Evolutionary conservation across 2,329 filamentous ascomycete species (phyloP), one percentile per base, ranked within the genome.

Genomic region (Diaporthe humulicola): DNA sequence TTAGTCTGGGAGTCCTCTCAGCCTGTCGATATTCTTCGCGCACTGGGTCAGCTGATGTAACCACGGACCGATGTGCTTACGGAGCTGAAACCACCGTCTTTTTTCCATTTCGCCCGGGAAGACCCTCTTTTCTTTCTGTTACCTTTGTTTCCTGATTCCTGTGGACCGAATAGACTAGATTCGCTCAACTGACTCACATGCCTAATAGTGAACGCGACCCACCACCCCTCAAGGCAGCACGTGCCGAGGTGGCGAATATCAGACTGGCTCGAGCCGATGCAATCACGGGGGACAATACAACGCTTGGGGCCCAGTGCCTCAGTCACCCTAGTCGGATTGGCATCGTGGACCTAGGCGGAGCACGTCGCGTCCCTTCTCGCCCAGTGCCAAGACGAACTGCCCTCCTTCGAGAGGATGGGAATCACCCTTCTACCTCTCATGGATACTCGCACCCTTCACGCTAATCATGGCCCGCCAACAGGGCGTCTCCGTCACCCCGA

Each of bases 221-320:
- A 3, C 42, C 64, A 22, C 48, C 17, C 28, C 22, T 28, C 19
- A 28, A 25, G n/a, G 15, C 64, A 28, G 25, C 33, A 17, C 9
- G n/a, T 17, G 64, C 30, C 22, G 33, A 69, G 28, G 64, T 69
- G 64, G 45, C 64, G 33, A 38, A 69, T 52, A 28, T 69, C 64
- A 22, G 30, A 28, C 64, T 40, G 15, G 10, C n/a, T 42, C 30
- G 10, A 22, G 10, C 8, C 42, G 30, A 25, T 19, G 14, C 61
- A 15, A 38, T 40, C 45, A 40, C 33, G 48, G 15, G 64, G 45
- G 14, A 25, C 14, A 25, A 25, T 22, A 52, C 45, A 19, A 52
- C 22, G 15, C 45, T 25, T 36, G 19, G 40, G 25, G 42, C 30
- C 60, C 22, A 36, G 25, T 52, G 64, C 64, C 64, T 54, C 64